phyloP scores from a whole-genome alignment of 2,329 filamentous ascomycete species.

The Aspergillus sp. region DNA sequence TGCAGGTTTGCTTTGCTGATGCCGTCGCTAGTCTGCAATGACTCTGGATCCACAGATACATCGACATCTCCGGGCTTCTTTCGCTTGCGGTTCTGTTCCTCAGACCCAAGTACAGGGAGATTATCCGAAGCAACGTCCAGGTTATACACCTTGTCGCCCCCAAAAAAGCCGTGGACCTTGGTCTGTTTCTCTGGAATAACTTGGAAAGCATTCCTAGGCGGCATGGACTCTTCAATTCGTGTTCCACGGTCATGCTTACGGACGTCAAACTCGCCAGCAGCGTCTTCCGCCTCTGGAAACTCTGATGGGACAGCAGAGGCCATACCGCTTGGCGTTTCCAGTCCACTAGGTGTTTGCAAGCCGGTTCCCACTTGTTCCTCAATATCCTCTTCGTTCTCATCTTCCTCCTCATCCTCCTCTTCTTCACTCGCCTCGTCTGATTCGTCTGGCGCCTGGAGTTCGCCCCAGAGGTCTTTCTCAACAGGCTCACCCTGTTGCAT shows the following conservation, averaged over 20 bases:
- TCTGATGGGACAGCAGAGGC: constrained; percentile 75
- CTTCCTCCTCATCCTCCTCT: constrained; percentile 60
- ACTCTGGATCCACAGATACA: constrained; percentile 80
- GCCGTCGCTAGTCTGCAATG: constrained; percentile 63
- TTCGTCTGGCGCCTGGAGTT: constrained; percentile 72
- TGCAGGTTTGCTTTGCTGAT: constrained; percentile 78
- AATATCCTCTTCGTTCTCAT: constrained; percentile 28
- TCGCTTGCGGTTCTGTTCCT: constrained; percentile 68
- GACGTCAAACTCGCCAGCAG: constrained; percentile 81
- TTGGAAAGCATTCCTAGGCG: constrained; percentile 74
- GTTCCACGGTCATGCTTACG: constrained; percentile 77
- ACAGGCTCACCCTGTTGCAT: constrained; percentile 65
- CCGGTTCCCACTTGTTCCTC: constrained; percentile 36
- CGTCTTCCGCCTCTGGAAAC: constrained; percentile 63
- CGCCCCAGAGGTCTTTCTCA: constrained; percentile 85
- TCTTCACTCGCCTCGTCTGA: constrained; percentile 62
- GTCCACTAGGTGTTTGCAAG: constrained; percentile 57
- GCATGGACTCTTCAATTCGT: constrained; percentile 72
- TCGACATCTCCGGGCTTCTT: constrained; percentile 97
- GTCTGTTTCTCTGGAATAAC: constrained; percentile 84
- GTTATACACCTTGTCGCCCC: constrained; percentile 88
- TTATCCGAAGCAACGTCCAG: constrained; percentile 54
- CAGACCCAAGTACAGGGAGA: constrained; percentile 68
- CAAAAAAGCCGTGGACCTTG: constrained; percentile 86
- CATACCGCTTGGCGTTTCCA: constrained; percentile 74